Evolutionary conservation across 257 asterid genomes (phyloP), one percentile per base, ranked within the genome.

Genomic region (Ligustrum vulgare): DNA sequence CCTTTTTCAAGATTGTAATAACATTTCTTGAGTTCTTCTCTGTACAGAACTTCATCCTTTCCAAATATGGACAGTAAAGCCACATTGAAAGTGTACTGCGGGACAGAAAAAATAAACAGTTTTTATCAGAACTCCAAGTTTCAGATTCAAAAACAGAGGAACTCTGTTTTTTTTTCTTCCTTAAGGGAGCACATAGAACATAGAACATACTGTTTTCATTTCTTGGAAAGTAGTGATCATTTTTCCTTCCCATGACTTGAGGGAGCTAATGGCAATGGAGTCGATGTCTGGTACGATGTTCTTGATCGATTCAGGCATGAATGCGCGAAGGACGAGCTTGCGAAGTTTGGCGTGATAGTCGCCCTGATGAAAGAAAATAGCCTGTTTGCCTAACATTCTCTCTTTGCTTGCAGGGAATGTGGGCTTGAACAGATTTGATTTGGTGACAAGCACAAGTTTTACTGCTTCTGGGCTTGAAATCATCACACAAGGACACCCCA

Each of bases 31-130:
- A 91, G 83, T 64, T 91, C 97, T 72, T 91, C 97, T 60, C 94
- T 87, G 82, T 87, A 89, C 32, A 80, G 56, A 20, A 80, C 82
- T 64, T 85, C 89, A 34, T 91, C 97, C 79, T 89, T 89, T 34
- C 95, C 97, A 7, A 91, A 80, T 73, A 89, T 91, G 2, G 95
- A 91, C 25, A 87, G 91, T 65, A 91, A 76, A 80, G 95, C 93
- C 79, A 89, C 95, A 77, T 91, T 89, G 91, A 87, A 91, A 37
- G 97, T 92, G 75, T 89, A 89, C 97, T 90, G 94, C 89, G 78
- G 20, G n/a, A 80, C 4, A 67, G 49, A 77, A 81, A 71, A 66
- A 47, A 9, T 72, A 22, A 6, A 8, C n/a, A 28, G 35, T 71
- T 31, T 76, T 70, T 34, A 20, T 69, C 74, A 73, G 72, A 18